Evolutionary conservation across 805 yeast genomes (phyloP).

Genomic region (Scheffersomyces lignosus): DNA sequence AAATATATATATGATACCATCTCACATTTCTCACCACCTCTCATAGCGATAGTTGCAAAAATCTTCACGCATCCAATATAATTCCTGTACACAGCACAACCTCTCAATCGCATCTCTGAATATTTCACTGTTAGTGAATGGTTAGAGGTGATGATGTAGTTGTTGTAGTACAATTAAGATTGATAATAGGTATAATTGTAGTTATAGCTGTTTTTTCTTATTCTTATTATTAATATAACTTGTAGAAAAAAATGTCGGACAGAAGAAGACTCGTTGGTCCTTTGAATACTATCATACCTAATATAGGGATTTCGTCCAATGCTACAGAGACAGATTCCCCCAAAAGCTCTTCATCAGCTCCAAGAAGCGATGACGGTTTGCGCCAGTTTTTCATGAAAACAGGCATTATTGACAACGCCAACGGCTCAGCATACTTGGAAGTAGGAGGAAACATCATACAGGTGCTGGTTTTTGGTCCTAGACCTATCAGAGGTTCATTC

Average conservation of each 20-base stretch:
- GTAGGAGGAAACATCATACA: slow-evolving; percentile 59
- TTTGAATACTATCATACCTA: slow-evolving; percentile 50
- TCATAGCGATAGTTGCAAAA: too few relatives aligned
- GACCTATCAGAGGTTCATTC: slow-evolving; percentile 78
- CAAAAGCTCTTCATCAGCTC: slow-evolving; percentile 9
- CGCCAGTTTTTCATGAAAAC: slow-evolving; percentile 57
- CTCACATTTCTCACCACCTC: too few relatives aligned
- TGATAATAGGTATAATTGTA: too few relatives aligned
- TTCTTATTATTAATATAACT: too few relatives aligned
- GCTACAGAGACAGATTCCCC: slow-evolving; percentile 7
- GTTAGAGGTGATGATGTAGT: too few relatives aligned
- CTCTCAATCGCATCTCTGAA: too few relatives aligned
- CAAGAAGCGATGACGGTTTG: slow-evolving; percentile 21
- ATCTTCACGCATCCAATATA: too few relatives aligned
- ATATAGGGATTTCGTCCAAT: slow-evolving; percentile 11
- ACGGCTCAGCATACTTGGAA: slow-evolving; percentile 84
- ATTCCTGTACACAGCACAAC: too few relatives aligned
- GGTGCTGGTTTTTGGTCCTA: slow-evolving; percentile 83
- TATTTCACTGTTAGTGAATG: too few relatives aligned
- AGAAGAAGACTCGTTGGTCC: slow-evolving; percentile 91
- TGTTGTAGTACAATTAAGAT: too few relatives aligned
- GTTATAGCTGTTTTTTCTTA: too few relatives aligned
- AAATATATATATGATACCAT: too few relatives aligned
- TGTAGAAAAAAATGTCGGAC: slow-evolving; percentile 47
- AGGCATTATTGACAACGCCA: slow-evolving; percentile 67